Conservation (phyloP, 768 basidiomycete species). For the Hydnomerulius pinastri region DNA sequence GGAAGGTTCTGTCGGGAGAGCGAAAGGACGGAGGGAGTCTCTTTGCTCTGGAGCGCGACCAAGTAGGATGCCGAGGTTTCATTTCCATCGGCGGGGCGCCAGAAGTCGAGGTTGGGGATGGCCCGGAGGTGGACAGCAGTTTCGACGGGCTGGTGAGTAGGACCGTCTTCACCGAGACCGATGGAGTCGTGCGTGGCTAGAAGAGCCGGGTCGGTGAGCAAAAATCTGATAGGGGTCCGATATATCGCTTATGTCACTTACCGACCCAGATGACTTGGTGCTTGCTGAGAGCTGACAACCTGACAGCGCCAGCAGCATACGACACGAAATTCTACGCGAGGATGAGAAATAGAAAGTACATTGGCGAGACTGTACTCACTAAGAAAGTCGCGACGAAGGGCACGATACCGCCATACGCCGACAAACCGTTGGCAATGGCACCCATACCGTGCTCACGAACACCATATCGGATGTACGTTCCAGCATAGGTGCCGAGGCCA, state of each 20-base stretch:
- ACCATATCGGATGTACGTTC: slow-evolving; percentile 94
- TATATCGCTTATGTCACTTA: slow-evolving; percentile 38
- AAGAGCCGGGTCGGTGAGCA: neutral
- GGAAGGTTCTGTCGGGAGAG: slow-evolving; percentile 91
- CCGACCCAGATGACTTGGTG: slow-evolving; percentile 95
- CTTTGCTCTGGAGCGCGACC: slow-evolving; percentile 69
- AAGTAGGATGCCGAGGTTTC: slow-evolving; percentile 95
- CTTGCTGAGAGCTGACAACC: slow-evolving; percentile 84
- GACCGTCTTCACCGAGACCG: slow-evolving; percentile 91
- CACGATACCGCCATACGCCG: slow-evolving; percentile 88
- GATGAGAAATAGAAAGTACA: slow-evolving; percentile 10
- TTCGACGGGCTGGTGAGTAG: slow-evolving; percentile 95
- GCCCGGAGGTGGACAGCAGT: slow-evolving; percentile 86
- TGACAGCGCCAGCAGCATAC: slow-evolving; percentile 90
- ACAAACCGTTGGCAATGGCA: slow-evolving; percentile 89
- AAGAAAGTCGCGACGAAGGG: slow-evolving; percentile 94
- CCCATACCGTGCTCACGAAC: slow-evolving; percentile 98
- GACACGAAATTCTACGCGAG: slow-evolving; percentile 80
- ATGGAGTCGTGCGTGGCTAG: slow-evolving; percentile 93
- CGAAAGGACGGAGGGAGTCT: slow-evolving; percentile 82
- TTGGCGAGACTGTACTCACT: slow-evolving; percentile 41
- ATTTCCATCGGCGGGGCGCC: slow-evolving; percentile 93
- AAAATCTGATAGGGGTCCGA: neutral
- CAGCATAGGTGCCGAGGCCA: slow-evolving; percentile 78
- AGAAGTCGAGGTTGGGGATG: slow-evolving; percentile 88